These are phyloP conservation scores for Tillandsia leiboldiana DNA, from an alignment of 176 grass and related monocot species.

Conservation along the genomic window DNA sequence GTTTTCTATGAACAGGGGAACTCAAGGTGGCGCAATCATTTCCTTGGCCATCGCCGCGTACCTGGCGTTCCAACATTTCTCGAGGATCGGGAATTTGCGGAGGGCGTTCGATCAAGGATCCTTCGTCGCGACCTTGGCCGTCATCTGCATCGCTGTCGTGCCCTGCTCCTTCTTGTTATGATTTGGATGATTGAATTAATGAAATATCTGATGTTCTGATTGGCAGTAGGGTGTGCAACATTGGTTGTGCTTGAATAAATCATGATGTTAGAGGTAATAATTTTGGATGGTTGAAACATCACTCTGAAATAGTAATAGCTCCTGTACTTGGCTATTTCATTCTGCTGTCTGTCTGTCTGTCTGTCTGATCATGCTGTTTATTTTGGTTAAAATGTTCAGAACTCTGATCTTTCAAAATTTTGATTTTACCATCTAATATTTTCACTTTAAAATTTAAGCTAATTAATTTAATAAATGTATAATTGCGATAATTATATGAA, in stretches of 20 bases:
- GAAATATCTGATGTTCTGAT: background rate
- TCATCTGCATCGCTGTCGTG: conserved; percentile 37
- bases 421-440: too few species aligned
- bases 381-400: too few species aligned
- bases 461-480: too few species aligned
- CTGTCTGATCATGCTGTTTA: too few species aligned
- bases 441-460: too few species aligned
- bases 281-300: too few species aligned
- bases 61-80: conserved; percentile 86
- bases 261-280: too few species aligned
- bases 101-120: conserved; percentile 71
- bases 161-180: conserved; percentile 56
- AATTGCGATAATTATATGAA: too few species aligned
- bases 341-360: too few species aligned
- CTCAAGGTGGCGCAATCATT: conserved; percentile 62
- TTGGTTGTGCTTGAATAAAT: background rate
- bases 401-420: too few species aligned
- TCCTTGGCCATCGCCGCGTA: conserved; percentile 60
- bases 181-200: conserved; percentile 1
- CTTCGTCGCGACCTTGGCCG: conserved; percentile 59
- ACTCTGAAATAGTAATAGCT: too few species aligned
- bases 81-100: conserved; percentile 39
- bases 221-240: background rate
- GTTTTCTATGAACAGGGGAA: conserved; percentile 36
- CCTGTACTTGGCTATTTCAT: too few species aligned